A percentile compares a stretch with the other conserved stretches of the same genome.
These are phyloP conservation scores for Plasmodium gonderi DNA, from an alignment of 169 alveolate genomes.

Conservation along the genomic window DNA sequence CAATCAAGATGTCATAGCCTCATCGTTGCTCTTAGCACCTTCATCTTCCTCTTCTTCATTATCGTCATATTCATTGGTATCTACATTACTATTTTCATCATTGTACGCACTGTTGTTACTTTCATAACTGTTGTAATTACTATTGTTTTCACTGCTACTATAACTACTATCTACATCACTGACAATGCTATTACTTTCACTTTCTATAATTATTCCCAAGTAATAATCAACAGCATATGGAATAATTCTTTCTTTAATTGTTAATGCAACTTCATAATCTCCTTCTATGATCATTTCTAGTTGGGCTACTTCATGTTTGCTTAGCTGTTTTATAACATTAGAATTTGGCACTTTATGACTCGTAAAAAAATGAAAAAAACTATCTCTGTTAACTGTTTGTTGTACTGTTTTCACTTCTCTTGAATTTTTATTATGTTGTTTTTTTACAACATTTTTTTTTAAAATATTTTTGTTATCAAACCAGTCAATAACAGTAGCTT, in stretches of 20 bases:
- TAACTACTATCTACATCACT: constrained; percentile 74
- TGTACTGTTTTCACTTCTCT: constrained; percentile 83
- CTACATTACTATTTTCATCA: constrained; percentile 72
- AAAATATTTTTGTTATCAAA: constrained; percentile 84
- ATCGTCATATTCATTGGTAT: constrained; percentile 82
- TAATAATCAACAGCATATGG: constrained; percentile 87
- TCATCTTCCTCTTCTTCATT: constrained; percentile 84
- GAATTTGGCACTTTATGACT: constrained; percentile 72
- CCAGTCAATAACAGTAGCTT: constrained; percentile 87
- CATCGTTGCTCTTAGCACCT: constrained; percentile 79
- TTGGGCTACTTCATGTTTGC: constrained; percentile 83
- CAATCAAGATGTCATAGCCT: constrained; percentile 58
- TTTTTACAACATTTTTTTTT: constrained; percentile 82
- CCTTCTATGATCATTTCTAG: constrained; percentile 87
- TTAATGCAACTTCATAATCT: constrained; percentile 86
- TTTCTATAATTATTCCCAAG: constrained; percentile 81
- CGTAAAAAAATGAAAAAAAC: constrained; percentile 86
- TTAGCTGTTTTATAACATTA: constrained; percentile 55
- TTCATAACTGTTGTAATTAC: constrained; percentile 72
- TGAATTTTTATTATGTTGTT: constrained; percentile 83
- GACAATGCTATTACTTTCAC: constrained; percentile 72
- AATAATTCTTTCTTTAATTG: constrained; percentile 84
- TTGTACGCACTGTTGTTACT: constrained; percentile 75
- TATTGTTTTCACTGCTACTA: constrained; percentile 68
- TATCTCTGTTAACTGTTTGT: constrained; percentile 83